phyloP scores from a whole-genome alignment of 1,284 basidiomycete genomes.

The Takashimella koratensis region DNA sequence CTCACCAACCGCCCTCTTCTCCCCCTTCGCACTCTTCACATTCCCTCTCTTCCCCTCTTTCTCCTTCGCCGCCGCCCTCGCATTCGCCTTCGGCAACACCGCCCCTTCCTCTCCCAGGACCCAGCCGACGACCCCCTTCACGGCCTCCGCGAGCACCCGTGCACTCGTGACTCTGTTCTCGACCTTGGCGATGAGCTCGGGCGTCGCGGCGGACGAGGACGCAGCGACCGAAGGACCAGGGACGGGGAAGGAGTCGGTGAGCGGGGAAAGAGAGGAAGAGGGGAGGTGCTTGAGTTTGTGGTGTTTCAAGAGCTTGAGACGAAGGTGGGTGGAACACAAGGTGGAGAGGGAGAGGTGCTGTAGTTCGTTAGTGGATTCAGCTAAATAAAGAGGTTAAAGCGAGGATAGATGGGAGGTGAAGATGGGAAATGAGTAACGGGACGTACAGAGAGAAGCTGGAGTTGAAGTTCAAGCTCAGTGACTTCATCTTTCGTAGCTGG shows the following conservation, averaged over 20 bases:
- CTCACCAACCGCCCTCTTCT: conserved; percentile 23
- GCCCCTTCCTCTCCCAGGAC: conserved; percentile 40
- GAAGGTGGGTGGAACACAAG: conserved; percentile 62
- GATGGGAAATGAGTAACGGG: neutral
- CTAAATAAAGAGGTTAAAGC: neutral
- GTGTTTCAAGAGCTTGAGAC: conserved; percentile 71
- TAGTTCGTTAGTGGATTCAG: neutral
- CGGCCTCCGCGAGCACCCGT: conserved; percentile 64
- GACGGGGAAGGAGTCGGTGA: conserved; percentile 4
- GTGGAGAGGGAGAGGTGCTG: conserved; percentile 62
- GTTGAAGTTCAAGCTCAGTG: conserved; percentile 61
- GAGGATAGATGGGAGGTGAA: neutral
- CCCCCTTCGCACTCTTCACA: conserved; percentile 4
- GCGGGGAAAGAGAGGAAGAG: conserved; percentile 45
- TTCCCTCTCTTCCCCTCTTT: conserved; percentile 12
- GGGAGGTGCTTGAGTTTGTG: conserved; percentile 48
- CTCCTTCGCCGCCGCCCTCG: conserved; percentile 19
- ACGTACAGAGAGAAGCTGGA: conserved; percentile 64
- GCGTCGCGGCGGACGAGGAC: conserved; percentile 40
- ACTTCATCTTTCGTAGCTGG: conserved; percentile 46
- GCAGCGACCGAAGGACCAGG: conserved; percentile 11
- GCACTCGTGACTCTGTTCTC: conserved; percentile 72
- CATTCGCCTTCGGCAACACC: conserved; percentile 18
- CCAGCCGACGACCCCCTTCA: conserved; percentile 56
- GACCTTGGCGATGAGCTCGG: conserved; percentile 59